These are phyloP conservation scores for Amesomyces nigricolor DNA, from an alignment of 2,329 filamentous ascomycete species.

Conservation along the genomic window DNA sequence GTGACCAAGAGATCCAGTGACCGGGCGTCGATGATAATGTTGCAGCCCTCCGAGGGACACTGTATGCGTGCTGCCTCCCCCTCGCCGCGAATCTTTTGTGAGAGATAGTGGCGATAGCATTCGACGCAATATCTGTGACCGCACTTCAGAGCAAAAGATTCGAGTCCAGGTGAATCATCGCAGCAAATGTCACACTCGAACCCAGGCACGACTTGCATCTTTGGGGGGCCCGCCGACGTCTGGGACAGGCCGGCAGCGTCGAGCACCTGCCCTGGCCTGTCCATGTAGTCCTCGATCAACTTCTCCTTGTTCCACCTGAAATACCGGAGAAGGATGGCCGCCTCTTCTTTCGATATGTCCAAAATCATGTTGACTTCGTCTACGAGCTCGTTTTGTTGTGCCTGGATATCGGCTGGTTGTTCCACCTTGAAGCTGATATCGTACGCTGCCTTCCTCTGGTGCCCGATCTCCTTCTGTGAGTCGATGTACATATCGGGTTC, in stretches of 20 bases:
- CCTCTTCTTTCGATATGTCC: conserved; percentile 80
- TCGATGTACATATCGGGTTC: conserved; percentile 50
- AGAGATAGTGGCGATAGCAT: conserved; percentile 87
- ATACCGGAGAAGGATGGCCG: conserved; percentile 82
- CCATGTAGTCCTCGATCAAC: conserved; percentile 94
- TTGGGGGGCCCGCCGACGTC: conserved; percentile 55
- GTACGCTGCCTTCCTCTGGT: conserved; percentile 68
- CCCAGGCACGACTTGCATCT: conserved; percentile 63
- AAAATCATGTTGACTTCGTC: conserved; percentile 88
- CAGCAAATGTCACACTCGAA: conserved; percentile 96
- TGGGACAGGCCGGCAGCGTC: conserved; percentile 78
- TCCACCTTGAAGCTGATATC: conserved; percentile 82
- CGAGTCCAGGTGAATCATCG: conserved; percentile 70
- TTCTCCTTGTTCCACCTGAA: conserved; percentile 96
- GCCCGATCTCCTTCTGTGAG: conserved; percentile 57
- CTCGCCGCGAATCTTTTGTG: conserved; percentile 90
- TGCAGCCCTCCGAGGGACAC: conserved; percentile 83
- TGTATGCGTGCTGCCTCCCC: conserved; percentile 93
- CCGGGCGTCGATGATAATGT: conserved; percentile 83
- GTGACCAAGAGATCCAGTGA: conserved; percentile 74
- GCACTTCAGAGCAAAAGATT: conserved; percentile 92
- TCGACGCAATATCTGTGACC: conserved; percentile 88
- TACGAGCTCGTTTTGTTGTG: conserved; percentile 79
- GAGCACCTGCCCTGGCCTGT: conserved; percentile 69
- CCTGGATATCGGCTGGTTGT: conserved; percentile 73